Percentiles rank a stretch among this genome's conserved stretches.
Conservation (phyloP, 83 land plant genomes). For the Thuja plicata region DNA sequence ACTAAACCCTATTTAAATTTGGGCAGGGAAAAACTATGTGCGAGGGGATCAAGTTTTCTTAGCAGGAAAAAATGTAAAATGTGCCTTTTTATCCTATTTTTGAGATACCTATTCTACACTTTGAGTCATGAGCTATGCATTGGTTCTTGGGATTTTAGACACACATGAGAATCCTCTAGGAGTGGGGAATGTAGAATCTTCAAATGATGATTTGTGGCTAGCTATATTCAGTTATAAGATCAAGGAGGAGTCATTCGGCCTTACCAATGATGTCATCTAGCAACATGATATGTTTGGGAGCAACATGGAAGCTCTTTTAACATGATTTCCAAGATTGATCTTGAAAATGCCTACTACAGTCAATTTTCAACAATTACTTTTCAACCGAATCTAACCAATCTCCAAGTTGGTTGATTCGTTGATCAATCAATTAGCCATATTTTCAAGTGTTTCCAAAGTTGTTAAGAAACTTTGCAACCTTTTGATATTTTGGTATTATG, state of each 20-base stretch:
- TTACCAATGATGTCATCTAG: slow-evolving; percentile 62
- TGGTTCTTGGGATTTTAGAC: not conserved
- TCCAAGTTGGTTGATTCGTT: too few species aligned
- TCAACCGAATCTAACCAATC: too few species aligned
- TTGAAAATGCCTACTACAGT: too few species aligned
- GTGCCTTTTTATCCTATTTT: not conserved
- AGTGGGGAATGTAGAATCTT: not conserved
- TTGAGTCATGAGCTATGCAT: not conserved
- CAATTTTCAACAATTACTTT: too few species aligned
- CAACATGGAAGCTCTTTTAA: slow-evolving; percentile 51
- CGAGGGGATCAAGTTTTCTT: not conserved
- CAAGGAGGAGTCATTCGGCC: slow-evolving; percentile 33
- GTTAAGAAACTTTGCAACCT: too few species aligned
- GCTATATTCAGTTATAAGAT: too few species aligned
- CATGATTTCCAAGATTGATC: too few species aligned
- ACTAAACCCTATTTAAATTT: not conserved
- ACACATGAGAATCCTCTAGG: not conserved
- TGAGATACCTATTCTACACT: not conserved
- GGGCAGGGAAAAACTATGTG: not conserved
- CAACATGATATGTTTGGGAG: slow-evolving; percentile 78
- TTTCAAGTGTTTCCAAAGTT: too few species aligned
- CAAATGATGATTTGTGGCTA: not conserved
- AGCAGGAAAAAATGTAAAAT: not conserved
- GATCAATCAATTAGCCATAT: too few species aligned
- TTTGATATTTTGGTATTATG: too few species aligned